phyloP scores from a whole-genome alignment of 2,329 filamentous ascomycete genomes.

The Domatiomyces catenatus region DNA sequence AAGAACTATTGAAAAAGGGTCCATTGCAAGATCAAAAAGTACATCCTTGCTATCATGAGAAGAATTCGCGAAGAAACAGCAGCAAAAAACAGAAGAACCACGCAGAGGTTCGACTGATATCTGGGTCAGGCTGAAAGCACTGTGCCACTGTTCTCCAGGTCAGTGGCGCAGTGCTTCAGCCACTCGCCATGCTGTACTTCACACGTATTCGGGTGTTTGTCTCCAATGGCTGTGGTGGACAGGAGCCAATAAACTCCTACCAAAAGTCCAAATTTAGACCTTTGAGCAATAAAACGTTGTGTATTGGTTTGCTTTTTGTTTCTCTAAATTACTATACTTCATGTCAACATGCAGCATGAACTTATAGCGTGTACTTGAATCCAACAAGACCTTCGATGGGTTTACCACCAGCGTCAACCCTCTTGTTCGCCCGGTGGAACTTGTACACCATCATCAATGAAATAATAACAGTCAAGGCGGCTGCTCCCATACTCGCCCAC shows the following conservation, averaged over 20 bases:
- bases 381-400: constrained; percentile 11
- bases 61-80: not conserved
- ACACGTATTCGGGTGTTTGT: no score
- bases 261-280: no score
- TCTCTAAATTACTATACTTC: no score
- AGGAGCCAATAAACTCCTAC: no score
- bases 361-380: constrained; percentile 11
- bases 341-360: not conserved
- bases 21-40: constrained; percentile 3
- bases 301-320: no score
- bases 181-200: no score
- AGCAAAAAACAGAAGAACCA: not conserved
- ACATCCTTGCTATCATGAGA: not conserved
- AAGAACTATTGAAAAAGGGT: constrained; percentile 8
- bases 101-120: not conserved
- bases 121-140: not conserved
- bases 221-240: no score
- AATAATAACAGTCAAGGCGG: constrained; percentile 14
- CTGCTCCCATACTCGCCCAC: constrained; percentile 13
- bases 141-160: not conserved
- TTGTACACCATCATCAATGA: constrained; percentile 14
- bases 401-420: constrained; percentile 12
- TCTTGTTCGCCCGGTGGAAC: constrained; percentile 15
- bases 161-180: no score
- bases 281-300: no score